Base-by-base conservation (phyloP, 1,284 basidiomycete species). In the Anthracocystis panici-leucophaei region DNA sequence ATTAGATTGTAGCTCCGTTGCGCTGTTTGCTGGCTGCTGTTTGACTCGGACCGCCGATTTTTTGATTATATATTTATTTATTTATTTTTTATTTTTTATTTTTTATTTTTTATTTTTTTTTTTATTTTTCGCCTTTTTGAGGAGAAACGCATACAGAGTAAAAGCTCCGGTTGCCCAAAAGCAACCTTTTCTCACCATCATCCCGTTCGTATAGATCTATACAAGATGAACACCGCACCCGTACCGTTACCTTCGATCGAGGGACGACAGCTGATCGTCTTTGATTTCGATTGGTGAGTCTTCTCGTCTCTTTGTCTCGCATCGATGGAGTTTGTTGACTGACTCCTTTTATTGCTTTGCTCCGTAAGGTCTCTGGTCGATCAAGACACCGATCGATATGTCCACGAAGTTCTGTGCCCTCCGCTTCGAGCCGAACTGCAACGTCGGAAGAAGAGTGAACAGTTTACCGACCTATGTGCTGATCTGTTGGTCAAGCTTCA, bases 311-410 rank as follows among this genome's bases (percentile, higher is more conserved):
- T 38, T 16, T 38, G 31, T 12, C 6, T 11, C 6, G 9, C 9
- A 2, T 33, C n/a, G 41, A n/a, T 45, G 1, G 4, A 5, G 20
- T 31, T 48, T 5, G 9, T 38, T 27, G 31, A 8, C 18, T 2
- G 35, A 27, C 42, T 23, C 20, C 21, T 18, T 33, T 10, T 52
- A 4, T 3, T 35, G 21, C 12, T 27, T 16, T 35, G 9, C 50
- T 21, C 16, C 5, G 2, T 21, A 46, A 80, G 79, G 79, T 82
- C 83, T 10, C 58, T 85, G 35, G 92, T 91, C 61, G 96, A 99
- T 87, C 95, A 98, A 87, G 97, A 99, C 87, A 92, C 95, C 4
- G 97, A 99, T 87, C 89, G 95, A 87, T 99, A 93, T 91, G 89
- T 97, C 62, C 93, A 97, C 82, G 96, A 99, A 85, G 93, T 95